Evolutionary conservation across 306 rosid species (phyloP), one percentile per base, ranked within the genome.

Genomic region (Biancaea sappan): DNA sequence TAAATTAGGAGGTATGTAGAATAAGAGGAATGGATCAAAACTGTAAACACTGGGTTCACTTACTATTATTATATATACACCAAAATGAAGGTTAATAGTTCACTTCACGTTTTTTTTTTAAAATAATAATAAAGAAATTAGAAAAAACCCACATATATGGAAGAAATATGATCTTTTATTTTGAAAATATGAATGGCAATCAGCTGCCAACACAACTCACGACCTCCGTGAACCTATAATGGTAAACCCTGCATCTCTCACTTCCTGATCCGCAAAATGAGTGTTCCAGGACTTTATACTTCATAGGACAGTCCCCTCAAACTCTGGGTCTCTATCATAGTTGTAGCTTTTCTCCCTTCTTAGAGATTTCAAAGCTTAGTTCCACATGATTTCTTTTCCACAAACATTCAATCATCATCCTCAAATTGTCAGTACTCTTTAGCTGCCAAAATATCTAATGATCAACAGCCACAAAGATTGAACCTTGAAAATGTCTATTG

Each of bases 391-490:
- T 44, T 58, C 28, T 47, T 73, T 47, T 60, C 51, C 34, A 47
- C 28, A 60, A 32, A 13, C 62, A 32, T 32, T 7, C 62, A 8
- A 40, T 32, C 18, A n/a, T 46, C 77, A 38, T 60, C 60, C 48
- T 58, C 22, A 72, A 60, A 32, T 73, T 15, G 46, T 12, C 50
- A 46, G 64, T 9, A 73, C 58, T 47, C 37, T 61, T 60, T 50
- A 0, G 44, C 21, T 73, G 58, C 25, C 48, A 13, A 75, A 50
- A 54, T 21, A 3, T 75, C 58, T 26, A 38, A 26, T 52, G 44
- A 64, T 9, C 34, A 51, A 51, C 26, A 48, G 28, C 56, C 72
- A 63, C 62, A 37, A 57, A n/a, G 35, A 65, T 19, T 29, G 19
- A 35, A 48, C 51, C 51, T 44, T 32, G n/a, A 18, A 32, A 21